A percentile compares a stretch with the other conserved stretches of the same genome.
These are phyloP conservation scores for Penicillium sp. DNA, from an alignment of 2,329 filamentous ascomycete species.

Conservation along the genomic window DNA sequence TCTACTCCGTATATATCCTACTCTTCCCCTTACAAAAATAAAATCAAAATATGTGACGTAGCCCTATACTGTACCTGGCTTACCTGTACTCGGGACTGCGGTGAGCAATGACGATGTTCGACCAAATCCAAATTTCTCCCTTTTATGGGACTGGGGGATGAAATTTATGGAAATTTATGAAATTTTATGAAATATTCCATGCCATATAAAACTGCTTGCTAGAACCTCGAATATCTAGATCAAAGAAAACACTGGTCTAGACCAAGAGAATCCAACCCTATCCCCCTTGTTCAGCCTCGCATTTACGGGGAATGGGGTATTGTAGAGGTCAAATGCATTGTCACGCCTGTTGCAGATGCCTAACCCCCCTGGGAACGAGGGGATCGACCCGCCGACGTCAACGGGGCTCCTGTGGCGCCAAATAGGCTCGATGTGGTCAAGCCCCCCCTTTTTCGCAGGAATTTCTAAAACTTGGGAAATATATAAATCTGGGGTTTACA, in stretches of 20 bases:
- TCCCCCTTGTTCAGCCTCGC: slow-evolving; percentile 1
- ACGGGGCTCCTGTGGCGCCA: slow-evolving; percentile 7
- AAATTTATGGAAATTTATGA: background rate
- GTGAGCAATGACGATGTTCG: background rate
- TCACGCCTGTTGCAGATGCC: background rate
- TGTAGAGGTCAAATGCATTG: background rate
- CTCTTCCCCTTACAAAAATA: background rate
- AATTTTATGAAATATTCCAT: no score
- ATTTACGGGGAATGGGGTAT: background rate
- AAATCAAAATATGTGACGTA: background rate
- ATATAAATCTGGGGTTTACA: background rate
- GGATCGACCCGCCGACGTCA: slow-evolving; percentile 9
- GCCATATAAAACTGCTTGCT: background rate
- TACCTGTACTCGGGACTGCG: background rate
- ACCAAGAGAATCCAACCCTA: background rate
- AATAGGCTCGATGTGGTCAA: slow-evolving; percentile 1
- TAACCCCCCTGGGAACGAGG: slow-evolving; percentile 2
- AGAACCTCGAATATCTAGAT: background rate
- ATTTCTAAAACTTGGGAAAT: background rate
- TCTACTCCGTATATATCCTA: background rate
- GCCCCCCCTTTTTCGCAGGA: background rate
- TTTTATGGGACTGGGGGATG: background rate
- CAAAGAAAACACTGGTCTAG: slow-evolving; percentile 1
- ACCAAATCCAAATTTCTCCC: background rate
- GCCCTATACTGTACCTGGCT: background rate